phyloP scores from a whole-genome alignment of 2,329 filamentous ascomycete genomes.

The Fusarium sp. region DNA sequence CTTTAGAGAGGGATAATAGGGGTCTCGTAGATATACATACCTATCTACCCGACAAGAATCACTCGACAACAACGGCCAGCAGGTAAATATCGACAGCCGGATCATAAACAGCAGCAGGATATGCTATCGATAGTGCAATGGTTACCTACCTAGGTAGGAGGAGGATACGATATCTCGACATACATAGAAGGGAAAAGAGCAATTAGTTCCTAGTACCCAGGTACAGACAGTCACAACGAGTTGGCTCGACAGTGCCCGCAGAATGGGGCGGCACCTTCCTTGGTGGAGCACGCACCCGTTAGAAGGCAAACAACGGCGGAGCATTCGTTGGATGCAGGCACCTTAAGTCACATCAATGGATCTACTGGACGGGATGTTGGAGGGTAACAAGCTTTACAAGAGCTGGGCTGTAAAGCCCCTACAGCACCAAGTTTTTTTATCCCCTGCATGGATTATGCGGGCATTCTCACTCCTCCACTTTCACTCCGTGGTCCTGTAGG shows the following conservation, averaged over 20 bases:
- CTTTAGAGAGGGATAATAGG: conserved; percentile 23
- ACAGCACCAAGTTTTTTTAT: background rate
- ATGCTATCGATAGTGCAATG: background rate
- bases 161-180: conserved; percentile 19
- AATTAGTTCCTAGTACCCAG: conserved; percentile 1
- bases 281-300: conserved; percentile 22
- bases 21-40: conserved; percentile 14
- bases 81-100: conserved; percentile 1
- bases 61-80: background rate
- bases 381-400: background rate
- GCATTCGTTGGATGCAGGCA: conserved; percentile 19
- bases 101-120: background rate
- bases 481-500: background rate
- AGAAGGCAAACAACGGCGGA: conserved; percentile 18
- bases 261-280: conserved; percentile 19
- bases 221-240: background rate
- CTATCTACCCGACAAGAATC: conserved; percentile 10
- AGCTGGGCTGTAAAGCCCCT: background rate
- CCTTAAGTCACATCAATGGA: background rate
- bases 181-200: background rate
- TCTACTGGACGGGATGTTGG: background rate
- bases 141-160: conserved; percentile 6
- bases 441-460: background rate
- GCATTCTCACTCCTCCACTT: conserved; percentile 2
- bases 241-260: conserved; percentile 1